phyloP scores from a whole-genome alignment of 2,329 filamentous ascomycete species.

The Bertia moriformis region DNA sequence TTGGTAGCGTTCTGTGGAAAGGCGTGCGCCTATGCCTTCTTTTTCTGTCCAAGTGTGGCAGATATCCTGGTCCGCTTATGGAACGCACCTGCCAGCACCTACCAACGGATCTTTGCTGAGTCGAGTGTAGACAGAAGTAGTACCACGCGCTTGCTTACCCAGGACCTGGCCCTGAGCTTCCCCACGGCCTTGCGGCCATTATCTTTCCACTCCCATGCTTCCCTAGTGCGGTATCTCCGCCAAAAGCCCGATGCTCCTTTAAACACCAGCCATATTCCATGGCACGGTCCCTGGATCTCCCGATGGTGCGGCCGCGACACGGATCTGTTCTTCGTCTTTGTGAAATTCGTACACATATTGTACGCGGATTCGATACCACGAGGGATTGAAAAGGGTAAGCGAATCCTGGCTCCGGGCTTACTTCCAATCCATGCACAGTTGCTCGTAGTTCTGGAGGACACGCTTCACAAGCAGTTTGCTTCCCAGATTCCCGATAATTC shows the following conservation, averaged over 20 bases:
- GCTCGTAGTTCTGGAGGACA: slow-evolving; percentile 49
- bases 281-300: slow-evolving; percentile 55
- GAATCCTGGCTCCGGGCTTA: slow-evolving; percentile 48
- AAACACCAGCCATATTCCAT: slow-evolving; percentile 45
- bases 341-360: slow-evolving; percentile 56
- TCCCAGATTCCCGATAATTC: slow-evolving; percentile 17
- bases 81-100: slow-evolving; percentile 40
- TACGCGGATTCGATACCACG: slow-evolving; percentile 39
- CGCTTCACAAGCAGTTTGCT: slow-evolving; percentile 44
- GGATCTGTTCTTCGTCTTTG: slow-evolving; percentile 61
- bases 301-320: slow-evolving; percentile 62
- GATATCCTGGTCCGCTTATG: slow-evolving; percentile 54
- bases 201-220: slow-evolving; percentile 43
- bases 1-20: slow-evolving; percentile 59
- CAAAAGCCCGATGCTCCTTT: slow-evolving; percentile 36
- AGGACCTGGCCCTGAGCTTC: slow-evolving; percentile 16
- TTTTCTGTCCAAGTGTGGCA: slow-evolving; percentile 58
- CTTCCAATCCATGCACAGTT: slow-evolving; percentile 56
- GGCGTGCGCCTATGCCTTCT: slow-evolving; percentile 60
- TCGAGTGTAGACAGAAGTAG: slow-evolving; percentile 40
- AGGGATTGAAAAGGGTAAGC: slow-evolving; percentile 34
- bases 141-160: slow-evolving; percentile 18
- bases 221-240: slow-evolving; percentile 37
- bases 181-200: slow-evolving; percentile 36
- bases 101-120: slow-evolving; percentile 47